Percentiles rank a stretch among this genome's conserved stretches.
These are phyloP conservation scores for Nemania sp. DNA, from an alignment of 2,329 filamentous ascomycete species.

Conservation along the genomic window DNA sequence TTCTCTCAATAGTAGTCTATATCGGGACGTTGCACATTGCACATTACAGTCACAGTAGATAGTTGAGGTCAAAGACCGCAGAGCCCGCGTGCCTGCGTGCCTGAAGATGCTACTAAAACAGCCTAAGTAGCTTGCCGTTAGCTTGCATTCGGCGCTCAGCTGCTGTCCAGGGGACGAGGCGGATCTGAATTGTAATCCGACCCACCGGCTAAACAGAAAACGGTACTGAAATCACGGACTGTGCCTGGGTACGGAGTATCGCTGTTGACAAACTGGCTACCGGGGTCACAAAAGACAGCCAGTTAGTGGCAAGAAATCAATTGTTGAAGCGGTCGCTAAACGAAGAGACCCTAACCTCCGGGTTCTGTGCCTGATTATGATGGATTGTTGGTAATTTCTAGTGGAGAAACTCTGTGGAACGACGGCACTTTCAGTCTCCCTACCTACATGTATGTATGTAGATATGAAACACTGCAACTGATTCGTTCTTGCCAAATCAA, in stretches of 20 bases:
- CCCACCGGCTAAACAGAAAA: conserved; percentile 19
- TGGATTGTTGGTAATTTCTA: conserved; percentile 14
- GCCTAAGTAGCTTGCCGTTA: conserved; percentile 7
- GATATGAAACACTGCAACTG: conserved; percentile 17
- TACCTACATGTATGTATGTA: too few relatives aligned
- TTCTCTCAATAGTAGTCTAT: conserved; percentile 17
- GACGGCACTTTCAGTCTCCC: conserved; percentile 17
- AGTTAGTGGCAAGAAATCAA: not conserved
- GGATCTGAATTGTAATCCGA: not conserved
- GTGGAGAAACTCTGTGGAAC: conserved; percentile 21
- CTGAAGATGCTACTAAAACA: conserved; percentile 17
- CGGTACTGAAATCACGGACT: conserved; percentile 14
- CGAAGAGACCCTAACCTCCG: too few relatives aligned
- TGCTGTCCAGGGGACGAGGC: not conserved
- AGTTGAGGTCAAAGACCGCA: conserved; percentile 8
- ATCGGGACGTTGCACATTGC: too few relatives aligned
- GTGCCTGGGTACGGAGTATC: not conserved
- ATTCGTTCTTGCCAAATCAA: not conserved
- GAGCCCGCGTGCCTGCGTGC: conserved; percentile 15
- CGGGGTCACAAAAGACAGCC: not conserved
- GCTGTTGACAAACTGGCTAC: conserved; percentile 4
- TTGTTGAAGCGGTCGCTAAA: conserved; percentile 2
- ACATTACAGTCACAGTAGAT: conserved; percentile 26
- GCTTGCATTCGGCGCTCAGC: not conserved
- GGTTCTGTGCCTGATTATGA: too few relatives aligned